These are phyloP conservation scores for Aspergillus chevalieri DNA, from an alignment of 2,329 filamentous ascomycete species.

Conservation along the genomic window DNA sequence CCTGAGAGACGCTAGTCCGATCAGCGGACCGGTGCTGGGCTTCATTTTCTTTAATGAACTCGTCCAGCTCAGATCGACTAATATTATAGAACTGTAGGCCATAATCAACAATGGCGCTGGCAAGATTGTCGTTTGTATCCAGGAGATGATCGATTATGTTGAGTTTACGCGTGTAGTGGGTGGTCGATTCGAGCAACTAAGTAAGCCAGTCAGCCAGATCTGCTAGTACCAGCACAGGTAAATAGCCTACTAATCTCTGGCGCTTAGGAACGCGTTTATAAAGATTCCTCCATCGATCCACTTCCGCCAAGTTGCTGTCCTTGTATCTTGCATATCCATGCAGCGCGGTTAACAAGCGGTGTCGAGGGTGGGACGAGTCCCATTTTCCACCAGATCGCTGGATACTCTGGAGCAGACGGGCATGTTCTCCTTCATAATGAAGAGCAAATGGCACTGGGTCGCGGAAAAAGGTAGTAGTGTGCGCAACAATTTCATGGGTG, in stretches of 20 bases:
- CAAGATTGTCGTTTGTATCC: constrained; percentile 42
- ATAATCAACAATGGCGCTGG: constrained; percentile 40
- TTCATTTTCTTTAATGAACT: constrained; percentile 33
- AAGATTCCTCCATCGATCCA: constrained; percentile 15
- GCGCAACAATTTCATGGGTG: too few relatives aligned
- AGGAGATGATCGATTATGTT: constrained; percentile 40
- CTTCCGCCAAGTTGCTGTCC: constrained; percentile 12
- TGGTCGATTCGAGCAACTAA: constrained; percentile 49
- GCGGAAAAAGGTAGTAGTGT: too few relatives aligned
- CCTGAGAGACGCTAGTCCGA: constrained; percentile 41
- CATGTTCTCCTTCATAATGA: too few relatives aligned
- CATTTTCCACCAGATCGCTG: constrained; percentile 1
- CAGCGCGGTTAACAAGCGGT: constrained; percentile 21
- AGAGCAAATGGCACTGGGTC: too few relatives aligned
- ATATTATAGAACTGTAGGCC: constrained; percentile 46
- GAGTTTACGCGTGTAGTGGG: constrained; percentile 54
- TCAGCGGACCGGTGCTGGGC: constrained; percentile 37
- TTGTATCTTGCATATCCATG: constrained; percentile 21
- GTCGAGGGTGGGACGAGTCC: constrained; percentile 18
- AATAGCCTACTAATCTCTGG: constrained; percentile 10
- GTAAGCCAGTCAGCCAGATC: constrained; percentile 11
- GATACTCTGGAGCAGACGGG: too few relatives aligned
- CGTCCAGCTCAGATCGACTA: constrained; percentile 39
- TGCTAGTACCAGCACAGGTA: neutral
- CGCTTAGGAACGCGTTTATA: constrained; percentile 15